A percentile compares a stretch with the other conserved stretches of the same genome.
phyloP scores from a whole-genome alignment of 1,284 basidiomycete genomes.

The Austroboletus niveus region DNA sequence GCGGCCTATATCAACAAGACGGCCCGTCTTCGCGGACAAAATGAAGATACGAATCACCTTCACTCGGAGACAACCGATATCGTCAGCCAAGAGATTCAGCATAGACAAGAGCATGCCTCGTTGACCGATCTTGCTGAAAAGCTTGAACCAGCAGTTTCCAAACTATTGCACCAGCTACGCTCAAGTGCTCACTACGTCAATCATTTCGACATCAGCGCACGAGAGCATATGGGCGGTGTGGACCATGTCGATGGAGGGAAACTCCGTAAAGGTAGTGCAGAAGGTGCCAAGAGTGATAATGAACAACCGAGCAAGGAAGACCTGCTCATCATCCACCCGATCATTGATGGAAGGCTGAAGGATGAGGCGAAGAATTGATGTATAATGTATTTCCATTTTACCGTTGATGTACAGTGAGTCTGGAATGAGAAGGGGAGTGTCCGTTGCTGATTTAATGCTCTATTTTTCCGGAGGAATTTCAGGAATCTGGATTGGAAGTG shows the following conservation, averaged over 20 bases:
- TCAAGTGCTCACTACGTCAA: constrained; percentile 58
- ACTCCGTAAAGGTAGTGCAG: constrained; percentile 35
- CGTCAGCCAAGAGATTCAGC: constrained; percentile 43
- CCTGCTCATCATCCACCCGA: constrained; percentile 63
- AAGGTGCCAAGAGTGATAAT: constrained; percentile 22
- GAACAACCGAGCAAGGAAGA: constrained; percentile 43
- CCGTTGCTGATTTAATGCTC: no score
- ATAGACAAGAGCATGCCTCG: constrained; percentile 16
- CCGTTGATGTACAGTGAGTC: neutral
- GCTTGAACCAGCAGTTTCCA: constrained; percentile 2
- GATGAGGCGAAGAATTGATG: constrained; percentile 47
- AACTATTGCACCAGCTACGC: constrained; percentile 44
- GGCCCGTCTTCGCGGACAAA: constrained; percentile 38
- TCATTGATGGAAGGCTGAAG: constrained; percentile 70
- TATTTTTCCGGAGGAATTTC: constrained; percentile 4
- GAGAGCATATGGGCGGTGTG: constrained; percentile 77
- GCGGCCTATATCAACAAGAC: constrained; percentile 67
- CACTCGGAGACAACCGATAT: constrained; percentile 42
- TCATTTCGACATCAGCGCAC: constrained; percentile 55
- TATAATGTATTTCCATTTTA: no score
- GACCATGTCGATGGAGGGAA: constrained; percentile 69
- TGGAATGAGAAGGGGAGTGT: neutral
- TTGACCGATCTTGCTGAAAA: neutral
- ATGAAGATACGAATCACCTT: constrained; percentile 30
- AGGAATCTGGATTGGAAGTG: constrained; percentile 40